These are phyloP conservation scores for Russula vinacea DNA, from an alignment of 768 basidiomycete species.

Conservation along the genomic window DNA sequence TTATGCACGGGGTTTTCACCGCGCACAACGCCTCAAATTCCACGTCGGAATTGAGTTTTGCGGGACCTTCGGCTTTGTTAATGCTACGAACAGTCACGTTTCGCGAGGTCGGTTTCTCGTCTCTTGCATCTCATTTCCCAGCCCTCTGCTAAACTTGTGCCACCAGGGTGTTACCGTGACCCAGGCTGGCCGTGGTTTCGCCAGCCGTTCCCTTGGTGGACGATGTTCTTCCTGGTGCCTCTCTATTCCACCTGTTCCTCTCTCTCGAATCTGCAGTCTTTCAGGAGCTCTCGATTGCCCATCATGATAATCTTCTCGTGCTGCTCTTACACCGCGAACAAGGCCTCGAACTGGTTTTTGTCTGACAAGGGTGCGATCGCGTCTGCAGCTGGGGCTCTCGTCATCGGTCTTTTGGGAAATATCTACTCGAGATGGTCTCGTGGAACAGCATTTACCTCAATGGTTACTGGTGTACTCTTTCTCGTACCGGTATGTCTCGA, in stretches of 20 bases:
- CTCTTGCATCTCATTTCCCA: background rate
- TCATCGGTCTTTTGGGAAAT: constrained; percentile 77
- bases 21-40: constrained; percentile 38
- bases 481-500: constrained; percentile 64
- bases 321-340: constrained; percentile 68
- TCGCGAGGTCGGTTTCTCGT: constrained; percentile 33
- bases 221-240: constrained; percentile 73
- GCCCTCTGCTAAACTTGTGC: background rate
- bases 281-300: constrained; percentile 64
- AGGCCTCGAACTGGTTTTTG: constrained; percentile 55
- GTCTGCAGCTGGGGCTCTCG: constrained; percentile 73
- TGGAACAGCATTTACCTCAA: constrained; percentile 84
- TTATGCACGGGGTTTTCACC: constrained; percentile 52
- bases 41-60: constrained; percentile 30
- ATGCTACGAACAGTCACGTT: constrained; percentile 34
- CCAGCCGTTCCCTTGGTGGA: constrained; percentile 79
- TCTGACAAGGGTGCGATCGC: constrained; percentile 70
- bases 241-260: constrained; percentile 72
- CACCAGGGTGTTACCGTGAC: constrained; percentile 69
- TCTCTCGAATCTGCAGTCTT: constrained; percentile 70
- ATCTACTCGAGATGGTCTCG: constrained; percentile 71
- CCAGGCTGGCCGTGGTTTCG: constrained; percentile 73
- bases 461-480: constrained; percentile 93
- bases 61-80: constrained; percentile 35
- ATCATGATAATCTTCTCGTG: constrained; percentile 80